Base-by-base conservation (phyloP, 179 eudicot genomes). In the Silene coronaria region DNA sequence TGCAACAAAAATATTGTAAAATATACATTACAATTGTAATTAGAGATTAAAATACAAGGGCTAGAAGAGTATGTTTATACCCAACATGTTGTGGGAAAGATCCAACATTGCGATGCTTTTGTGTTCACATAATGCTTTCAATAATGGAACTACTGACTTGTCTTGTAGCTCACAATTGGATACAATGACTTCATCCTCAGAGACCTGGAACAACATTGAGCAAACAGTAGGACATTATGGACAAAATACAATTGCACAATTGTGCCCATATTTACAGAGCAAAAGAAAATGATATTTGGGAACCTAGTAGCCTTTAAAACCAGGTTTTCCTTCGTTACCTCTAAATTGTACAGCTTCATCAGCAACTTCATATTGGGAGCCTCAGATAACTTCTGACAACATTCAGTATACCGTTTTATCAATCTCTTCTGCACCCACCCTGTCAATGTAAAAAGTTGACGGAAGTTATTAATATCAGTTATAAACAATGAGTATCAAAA, bases 31-130 rank as follows among this genome's bases (percentile, higher is more conserved):
- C 34, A 38, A 73, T 23, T 11, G 6, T 36, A 46, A 58, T 36
- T 21, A 24, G 65, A 28, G 26, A 57, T 32, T 26, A 26, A 24
- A 5, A 26, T 4, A 23, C 4, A 70, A 53, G 74, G 32, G 1
- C 6, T 4, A n/a, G 5, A 30, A 72, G 38, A 55, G 64, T 71
- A 65, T 22, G 61, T 58, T 24, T 46, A 74, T 87, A 93, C 99
- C 99, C 79, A 96, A 76, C 83, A 82, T 76, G 85, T 96, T 96
- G 79, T 96, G 99, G 67, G 99, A 96, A 75, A 93, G 86, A 86
- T 96, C 86, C 80, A 96, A 74, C 65, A 85, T 84, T 55, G 97
- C 85, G 58, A 91, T 78, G 48, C 92, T 84, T 78, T 85, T 88
- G 82, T 91, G 93, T 74, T 87, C 85, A 75, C 86, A 82, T 80